A percentile compares a stretch with the other conserved stretches of the same genome.
These are phyloP conservation scores for Trypanosoma cruzi DNA, from an alignment of 208 protist species.

Conservation along the genomic window DNA sequence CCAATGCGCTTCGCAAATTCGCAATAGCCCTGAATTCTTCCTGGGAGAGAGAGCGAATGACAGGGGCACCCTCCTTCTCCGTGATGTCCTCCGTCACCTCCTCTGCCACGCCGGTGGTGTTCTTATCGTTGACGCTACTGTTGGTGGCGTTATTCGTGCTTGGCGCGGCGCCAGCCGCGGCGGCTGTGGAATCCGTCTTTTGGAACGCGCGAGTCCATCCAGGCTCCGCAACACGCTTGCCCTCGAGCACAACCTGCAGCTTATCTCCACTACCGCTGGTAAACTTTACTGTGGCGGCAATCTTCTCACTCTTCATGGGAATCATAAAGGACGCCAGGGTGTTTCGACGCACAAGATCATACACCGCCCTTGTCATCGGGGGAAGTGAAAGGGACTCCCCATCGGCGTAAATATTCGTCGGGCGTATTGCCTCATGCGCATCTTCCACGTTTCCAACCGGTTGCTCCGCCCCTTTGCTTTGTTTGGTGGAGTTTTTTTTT, in stretches of 20 bases:
- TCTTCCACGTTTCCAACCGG: slow-evolving; percentile 81
- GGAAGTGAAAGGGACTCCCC: slow-evolving; percentile 62
- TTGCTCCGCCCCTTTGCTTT: slow-evolving; percentile 3
- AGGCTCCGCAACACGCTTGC: slow-evolving; percentile 69
- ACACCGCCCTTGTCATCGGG: slow-evolving; percentile 61
- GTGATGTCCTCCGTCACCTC: slow-evolving; percentile 52
- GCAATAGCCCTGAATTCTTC: slow-evolving; percentile 80
- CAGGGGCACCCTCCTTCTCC: slow-evolving; percentile 46
- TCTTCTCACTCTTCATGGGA: slow-evolving; percentile 71
- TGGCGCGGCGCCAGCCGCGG: not conserved
- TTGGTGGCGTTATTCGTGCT: not conserved
- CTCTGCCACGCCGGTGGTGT: slow-evolving; percentile 29
- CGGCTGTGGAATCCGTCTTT: slow-evolving; percentile 9
- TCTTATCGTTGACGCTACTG: no score
- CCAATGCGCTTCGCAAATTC: slow-evolving; percentile 36
- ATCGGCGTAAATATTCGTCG: slow-evolving; percentile 78
- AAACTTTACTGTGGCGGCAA: slow-evolving; percentile 54
- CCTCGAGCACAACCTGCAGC: slow-evolving; percentile 64
- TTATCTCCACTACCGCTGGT: slow-evolving; percentile 41
- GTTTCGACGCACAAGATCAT: slow-evolving; percentile 81
- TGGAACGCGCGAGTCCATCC: slow-evolving; percentile 84
- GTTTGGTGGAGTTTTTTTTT: slow-evolving; percentile 61
- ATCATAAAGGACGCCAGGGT: slow-evolving; percentile 88
- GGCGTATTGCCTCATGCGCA: slow-evolving; percentile 92
- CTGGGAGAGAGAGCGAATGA: slow-evolving; percentile 67